Evolutionary conservation across 345 rosid genomes (phyloP).

Genomic region (Salix udensis): DNA sequence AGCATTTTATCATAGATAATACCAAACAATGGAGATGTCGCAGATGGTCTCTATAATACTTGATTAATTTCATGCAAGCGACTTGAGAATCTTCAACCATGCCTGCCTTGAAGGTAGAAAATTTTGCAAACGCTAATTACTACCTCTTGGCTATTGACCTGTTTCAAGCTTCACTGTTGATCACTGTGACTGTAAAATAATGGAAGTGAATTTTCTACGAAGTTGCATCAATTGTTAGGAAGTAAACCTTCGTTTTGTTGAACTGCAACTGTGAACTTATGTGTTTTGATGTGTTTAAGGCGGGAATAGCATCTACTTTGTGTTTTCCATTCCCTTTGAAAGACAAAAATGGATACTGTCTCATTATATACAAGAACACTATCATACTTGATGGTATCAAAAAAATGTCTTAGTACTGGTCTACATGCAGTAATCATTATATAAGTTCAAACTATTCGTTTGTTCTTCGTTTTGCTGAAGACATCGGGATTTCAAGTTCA

Average conservation of each 20-base stretch:
- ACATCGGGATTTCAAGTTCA: background rate
- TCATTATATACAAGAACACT: background rate
- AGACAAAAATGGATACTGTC: no score
- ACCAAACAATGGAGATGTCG: background rate
- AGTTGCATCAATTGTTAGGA: background rate
- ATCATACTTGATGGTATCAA: background rate
- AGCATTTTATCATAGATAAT: background rate
- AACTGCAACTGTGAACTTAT: background rate
- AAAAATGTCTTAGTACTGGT: background rate
- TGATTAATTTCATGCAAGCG: background rate
- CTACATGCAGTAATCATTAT: background rate
- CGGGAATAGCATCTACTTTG: no score
- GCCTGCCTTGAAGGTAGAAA: background rate
- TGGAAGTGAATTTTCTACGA: background rate
- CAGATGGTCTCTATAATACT: background rate
- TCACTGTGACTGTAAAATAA: background rate
- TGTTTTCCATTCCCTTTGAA: no score
- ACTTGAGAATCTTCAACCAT: background rate
- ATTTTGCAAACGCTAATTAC: background rate
- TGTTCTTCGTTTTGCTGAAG: background rate
- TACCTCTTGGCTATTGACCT: background rate
- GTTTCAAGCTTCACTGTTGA: background rate
- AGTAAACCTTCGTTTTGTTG: background rate
- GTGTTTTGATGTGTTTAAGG: background rate
- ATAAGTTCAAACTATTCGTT: no score